These are phyloP conservation scores for Hypomontagnella monticulosa DNA, from an alignment of 495 filamentous ascomycete genomes.

Conservation along the genomic window DNA sequence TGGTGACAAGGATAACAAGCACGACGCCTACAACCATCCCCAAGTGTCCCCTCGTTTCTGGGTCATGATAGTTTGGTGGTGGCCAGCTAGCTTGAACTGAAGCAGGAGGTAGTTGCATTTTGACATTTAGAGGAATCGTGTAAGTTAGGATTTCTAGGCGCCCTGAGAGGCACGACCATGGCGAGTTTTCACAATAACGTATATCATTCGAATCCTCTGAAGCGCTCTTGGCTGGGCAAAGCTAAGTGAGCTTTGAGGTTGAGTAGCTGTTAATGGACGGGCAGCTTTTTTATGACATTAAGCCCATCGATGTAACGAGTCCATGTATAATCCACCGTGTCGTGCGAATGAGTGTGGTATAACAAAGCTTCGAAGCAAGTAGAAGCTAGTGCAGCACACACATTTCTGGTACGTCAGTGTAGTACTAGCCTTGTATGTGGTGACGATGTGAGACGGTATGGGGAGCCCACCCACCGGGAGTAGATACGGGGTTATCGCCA, in stretches of 20 bases:
- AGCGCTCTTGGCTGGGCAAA: neutral
- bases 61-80: slow-evolving; percentile 63
- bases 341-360: neutral
- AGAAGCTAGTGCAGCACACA: slow-evolving; percentile 3
- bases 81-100: slow-evolving; percentile 62
- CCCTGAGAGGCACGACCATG: neutral
- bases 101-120: slow-evolving; percentile 58
- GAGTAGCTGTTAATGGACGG: neutral
- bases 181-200: slow-evolving; percentile 1
- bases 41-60: slow-evolving; percentile 58
- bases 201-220: neutral
- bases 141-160: neutral
- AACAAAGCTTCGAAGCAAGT: neutral
- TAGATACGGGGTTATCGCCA: slow-evolving; percentile 15
- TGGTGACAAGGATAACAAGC: slow-evolving; percentile 50
- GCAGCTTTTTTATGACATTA: neutral
- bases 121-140: slow-evolving; percentile 7
- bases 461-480: neutral
- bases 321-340: neutral
- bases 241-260: neutral
- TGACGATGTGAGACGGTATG: slow-evolving; percentile 11
- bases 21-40: slow-evolving; percentile 56
- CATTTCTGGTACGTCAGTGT: neutral
- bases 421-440: neutral
- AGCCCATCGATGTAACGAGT: neutral